A percentile compares a stretch with the other conserved stretches of the same genome.
Conservation (phyloP, 2,329 filamentous ascomycete species). For the Chrysosphaeria jannelii region DNA sequence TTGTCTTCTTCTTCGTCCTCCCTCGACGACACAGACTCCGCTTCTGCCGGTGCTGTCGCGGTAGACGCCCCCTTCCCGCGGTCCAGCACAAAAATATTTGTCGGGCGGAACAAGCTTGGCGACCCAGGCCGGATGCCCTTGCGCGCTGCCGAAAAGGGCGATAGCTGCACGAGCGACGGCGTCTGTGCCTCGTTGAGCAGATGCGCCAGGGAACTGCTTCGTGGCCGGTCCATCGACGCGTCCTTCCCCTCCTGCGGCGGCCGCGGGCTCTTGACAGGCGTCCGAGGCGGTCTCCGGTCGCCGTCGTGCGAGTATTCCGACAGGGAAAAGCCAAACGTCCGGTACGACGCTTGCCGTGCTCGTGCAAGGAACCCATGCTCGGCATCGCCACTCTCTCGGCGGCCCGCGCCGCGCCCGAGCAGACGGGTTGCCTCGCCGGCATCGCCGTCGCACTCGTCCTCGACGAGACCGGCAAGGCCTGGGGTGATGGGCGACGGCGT, state of each 20-base stretch:
- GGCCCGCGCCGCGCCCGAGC: conserved; percentile 10
- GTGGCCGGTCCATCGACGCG: conserved; percentile 9
- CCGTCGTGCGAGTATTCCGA: background rate
- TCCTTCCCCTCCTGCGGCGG: conserved; percentile 4
- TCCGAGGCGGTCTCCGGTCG: conserved; percentile 6
- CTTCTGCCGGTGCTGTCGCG: conserved; percentile 6
- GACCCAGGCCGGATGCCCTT: conserved; percentile 8
- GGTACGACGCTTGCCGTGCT: too few relatives aligned
- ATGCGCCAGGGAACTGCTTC: conserved; percentile 18
- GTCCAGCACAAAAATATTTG: too few relatives aligned
- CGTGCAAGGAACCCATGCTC: conserved; percentile 4
- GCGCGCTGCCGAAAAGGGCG: conserved; percentile 7
- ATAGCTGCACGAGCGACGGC: conserved; percentile 1
- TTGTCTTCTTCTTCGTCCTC: too few relatives aligned
- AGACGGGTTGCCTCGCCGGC: conserved; percentile 23
- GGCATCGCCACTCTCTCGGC: conserved; percentile 5
- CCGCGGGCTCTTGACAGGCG: conserved; percentile 4
- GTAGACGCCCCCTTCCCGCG: background rate
- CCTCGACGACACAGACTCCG: conserved; percentile 3
- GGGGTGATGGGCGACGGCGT: conserved; percentile 45
- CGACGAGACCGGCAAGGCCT: conserved; percentile 54
- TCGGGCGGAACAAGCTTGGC: too few relatives aligned
- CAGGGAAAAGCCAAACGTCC: conserved; percentile 14
- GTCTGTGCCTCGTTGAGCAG: conserved; percentile 9
- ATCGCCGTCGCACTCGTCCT: conserved; percentile 31